Base-by-base conservation (phyloP, 2,329 filamentous ascomycete genomes). In the Phialophora expanda region DNA sequence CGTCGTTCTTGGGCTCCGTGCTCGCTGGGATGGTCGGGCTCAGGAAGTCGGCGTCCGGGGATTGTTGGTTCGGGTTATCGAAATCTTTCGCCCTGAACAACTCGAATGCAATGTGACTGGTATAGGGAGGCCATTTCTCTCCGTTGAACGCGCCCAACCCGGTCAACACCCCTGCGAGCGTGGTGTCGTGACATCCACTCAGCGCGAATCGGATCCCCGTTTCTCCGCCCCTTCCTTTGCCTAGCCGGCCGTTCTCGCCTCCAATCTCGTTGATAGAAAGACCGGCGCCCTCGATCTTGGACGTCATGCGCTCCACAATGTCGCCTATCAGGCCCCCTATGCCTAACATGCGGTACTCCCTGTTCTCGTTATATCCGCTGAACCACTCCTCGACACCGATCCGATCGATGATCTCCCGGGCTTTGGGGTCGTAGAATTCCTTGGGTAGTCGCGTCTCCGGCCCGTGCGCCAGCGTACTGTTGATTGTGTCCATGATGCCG, bases 321-420 rank as follows among this genome's bases (percentile, higher is more conserved):
- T 98, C 94, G 32, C 93, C 94, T 74, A 97, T 82, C 9, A 98
- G 82, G 11, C 85, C 86, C 30, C 95, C 95, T 68, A 97, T 95
- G 2, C 94, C 95, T 2, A 98, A 83, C 70, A 85, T 87, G n/a
- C 94, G 89, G 79, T 97, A 98, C 78, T 98, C 95, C 50, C 81
- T 80, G 67, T 87, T 93, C 78, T 97, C 93, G 64, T 84, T 84
- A 76, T 96, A 98, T 2, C 95, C 94, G 22, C 86, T 82, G 76
- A 90, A 98, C 95, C 95, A 98, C 79, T 98, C 95, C 73, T 99
- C 93, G 0, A 93, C 88, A 30, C 86, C 87, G 65, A 97, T 87
- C 41, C 83, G 82, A 64, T 90, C 87, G 64, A 95, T 86, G 67
- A 93, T 90, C 3, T 83, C 82, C 57, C 87, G 84, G 3, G 85